phyloP scores from a whole-genome alignment of 768 basidiomycete genomes.

The Panus rudis region DNA sequence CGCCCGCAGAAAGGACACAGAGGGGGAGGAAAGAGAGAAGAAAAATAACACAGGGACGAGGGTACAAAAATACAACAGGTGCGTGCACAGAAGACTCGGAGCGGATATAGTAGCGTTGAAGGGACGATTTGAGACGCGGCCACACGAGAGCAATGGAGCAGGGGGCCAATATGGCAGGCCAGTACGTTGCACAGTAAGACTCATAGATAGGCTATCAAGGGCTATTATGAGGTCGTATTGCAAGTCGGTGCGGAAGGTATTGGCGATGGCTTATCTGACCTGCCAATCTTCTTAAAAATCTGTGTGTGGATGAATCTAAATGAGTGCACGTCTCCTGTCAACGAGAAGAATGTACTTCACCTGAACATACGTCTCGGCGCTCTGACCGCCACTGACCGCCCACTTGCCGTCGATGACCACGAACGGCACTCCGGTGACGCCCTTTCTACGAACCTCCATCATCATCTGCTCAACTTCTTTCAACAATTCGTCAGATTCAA shows the following conservation, averaged over 20 bases:
- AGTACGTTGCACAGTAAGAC: too few relatives aligned
- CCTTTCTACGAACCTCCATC: constrained; percentile 52
- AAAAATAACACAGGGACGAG: too few relatives aligned
- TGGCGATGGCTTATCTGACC: not conserved
- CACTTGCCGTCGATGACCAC: constrained; percentile 74
- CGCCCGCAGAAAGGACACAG: too few relatives aligned
- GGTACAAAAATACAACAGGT: too few relatives aligned
- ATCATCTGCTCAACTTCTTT: constrained; percentile 60
- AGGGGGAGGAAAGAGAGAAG: too few relatives aligned
- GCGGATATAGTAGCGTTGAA: too few relatives aligned
- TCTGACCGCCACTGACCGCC: constrained; percentile 71
- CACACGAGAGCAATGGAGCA: too few relatives aligned
- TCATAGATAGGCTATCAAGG: too few relatives aligned
- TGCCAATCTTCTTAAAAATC: constrained; percentile 44
- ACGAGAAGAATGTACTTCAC: constrained; percentile 24
- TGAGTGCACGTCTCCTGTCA: not conserved
- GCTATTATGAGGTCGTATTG: not conserved
- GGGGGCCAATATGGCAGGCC: too few relatives aligned
- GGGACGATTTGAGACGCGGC: too few relatives aligned
- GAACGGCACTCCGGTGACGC: constrained; percentile 75
- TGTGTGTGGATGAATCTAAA: constrained; percentile 7
- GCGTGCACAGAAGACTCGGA: too few relatives aligned
- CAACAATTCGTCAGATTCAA: constrained; percentile 57
- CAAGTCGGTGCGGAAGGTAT: not conserved
- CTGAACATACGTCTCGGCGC: constrained; percentile 62